phyloP scores from a whole-genome alignment of 257 asterid genomes.

The Asclepias syriaca region DNA sequence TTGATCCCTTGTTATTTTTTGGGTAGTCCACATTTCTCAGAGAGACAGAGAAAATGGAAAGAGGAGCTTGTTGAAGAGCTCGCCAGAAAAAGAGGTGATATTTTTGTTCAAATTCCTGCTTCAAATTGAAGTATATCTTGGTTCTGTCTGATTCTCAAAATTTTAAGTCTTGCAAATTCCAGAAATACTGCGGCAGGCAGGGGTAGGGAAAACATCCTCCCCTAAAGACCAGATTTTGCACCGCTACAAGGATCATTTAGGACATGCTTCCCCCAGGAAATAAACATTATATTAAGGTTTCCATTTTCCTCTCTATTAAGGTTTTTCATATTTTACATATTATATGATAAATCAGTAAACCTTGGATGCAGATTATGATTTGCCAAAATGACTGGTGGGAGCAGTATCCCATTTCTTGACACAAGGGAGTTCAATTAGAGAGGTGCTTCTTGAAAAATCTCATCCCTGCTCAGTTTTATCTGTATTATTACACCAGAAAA shows the following conservation, averaged over 20 bases:
- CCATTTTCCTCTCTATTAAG: not conserved
- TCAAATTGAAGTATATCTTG: not conserved
- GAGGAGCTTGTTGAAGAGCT: constrained; percentile 97
- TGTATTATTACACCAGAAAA: constrained; percentile 4
- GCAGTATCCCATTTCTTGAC: not conserved
- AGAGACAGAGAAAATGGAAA: constrained; percentile 88
- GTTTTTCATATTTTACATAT: not conserved
- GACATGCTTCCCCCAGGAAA: constrained; percentile 71
- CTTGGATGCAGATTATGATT: not conserved
- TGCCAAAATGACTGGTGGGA: not conserved
- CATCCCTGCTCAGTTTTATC: not conserved
- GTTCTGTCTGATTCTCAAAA: constrained; percentile 15
- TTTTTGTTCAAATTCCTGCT: constrained; percentile 1
- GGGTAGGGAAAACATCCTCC: constrained; percentile 63
- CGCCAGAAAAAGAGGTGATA: constrained; percentile 81
- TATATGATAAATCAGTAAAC: not conserved
- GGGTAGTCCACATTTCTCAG: constrained; percentile 49
- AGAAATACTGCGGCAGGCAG: constrained; percentile 90
- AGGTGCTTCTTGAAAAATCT: constrained; percentile 2
- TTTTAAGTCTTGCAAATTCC: constrained; percentile 24
- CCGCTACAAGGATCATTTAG: constrained; percentile 51
- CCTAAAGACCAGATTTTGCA: constrained; percentile 62
- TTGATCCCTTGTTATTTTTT: not conserved
- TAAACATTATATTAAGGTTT: constrained; percentile 18
- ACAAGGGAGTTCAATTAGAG: not conserved